These are phyloP conservation scores for Leishmania arabica DNA, from an alignment of 208 protist genomes.

Conservation along the genomic window DNA sequence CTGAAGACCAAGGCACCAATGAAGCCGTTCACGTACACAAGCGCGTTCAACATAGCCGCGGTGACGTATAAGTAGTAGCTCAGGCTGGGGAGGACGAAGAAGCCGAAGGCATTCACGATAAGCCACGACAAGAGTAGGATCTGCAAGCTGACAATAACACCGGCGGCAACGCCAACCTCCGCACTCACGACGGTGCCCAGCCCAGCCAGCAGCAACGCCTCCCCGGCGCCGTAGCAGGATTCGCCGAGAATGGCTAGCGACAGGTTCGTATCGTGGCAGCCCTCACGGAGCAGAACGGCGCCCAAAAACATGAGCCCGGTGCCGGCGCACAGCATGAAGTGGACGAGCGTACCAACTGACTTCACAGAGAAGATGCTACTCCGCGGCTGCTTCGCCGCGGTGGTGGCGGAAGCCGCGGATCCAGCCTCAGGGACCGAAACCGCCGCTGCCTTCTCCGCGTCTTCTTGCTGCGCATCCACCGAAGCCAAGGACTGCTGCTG, in stretches of 20 bases:
- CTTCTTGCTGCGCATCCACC: neutral
- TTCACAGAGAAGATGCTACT: neutral
- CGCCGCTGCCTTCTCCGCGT: neutral
- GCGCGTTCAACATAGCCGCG: slow-evolving; percentile 15
- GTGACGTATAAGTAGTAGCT: slow-evolving; percentile 34
- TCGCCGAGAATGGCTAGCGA: slow-evolving; percentile 18
- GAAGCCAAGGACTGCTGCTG: neutral
- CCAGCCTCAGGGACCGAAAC: neutral
- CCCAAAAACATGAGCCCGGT: slow-evolving; percentile 8
- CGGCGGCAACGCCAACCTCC: slow-evolving; percentile 38
- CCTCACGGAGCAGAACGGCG: slow-evolving; percentile 6
- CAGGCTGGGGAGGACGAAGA: slow-evolving; percentile 23
- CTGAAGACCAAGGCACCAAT: slow-evolving; percentile 27
- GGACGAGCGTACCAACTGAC: slow-evolving; percentile 19
- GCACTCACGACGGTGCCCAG: slow-evolving; percentile 27
- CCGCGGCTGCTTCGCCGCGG: neutral
- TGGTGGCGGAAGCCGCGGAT: neutral
- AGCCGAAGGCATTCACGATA: slow-evolving; percentile 28
- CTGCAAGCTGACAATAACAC: slow-evolving; percentile 28
- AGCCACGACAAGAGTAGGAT: slow-evolving; percentile 31
- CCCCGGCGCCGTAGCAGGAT: slow-evolving; percentile 32
- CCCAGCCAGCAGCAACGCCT: slow-evolving; percentile 26
- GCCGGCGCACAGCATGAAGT: slow-evolving; percentile 16
- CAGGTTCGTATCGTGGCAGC: slow-evolving; percentile 9
- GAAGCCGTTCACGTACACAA: slow-evolving; percentile 15